A percentile compares a stretch with the other conserved stretches of the same genome.
phyloP scores from a whole-genome alignment of 177 flowering plant genomes.

The Vitis hybrid region DNA sequence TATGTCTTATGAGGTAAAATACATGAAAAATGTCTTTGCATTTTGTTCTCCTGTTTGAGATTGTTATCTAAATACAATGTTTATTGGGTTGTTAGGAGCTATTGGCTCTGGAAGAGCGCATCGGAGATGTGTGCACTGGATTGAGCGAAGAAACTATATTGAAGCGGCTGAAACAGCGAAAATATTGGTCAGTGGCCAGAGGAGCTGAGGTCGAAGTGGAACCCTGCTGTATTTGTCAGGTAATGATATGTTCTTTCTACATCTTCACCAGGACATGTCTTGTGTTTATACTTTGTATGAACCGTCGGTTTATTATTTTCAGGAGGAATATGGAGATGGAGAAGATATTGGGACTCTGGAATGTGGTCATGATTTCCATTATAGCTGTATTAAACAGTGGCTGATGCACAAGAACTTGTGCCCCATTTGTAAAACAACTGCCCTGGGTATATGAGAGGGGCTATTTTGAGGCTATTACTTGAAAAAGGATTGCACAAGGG shows the following conservation, averaged over 20 bases:
- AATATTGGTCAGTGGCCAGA: conserved; percentile 10
- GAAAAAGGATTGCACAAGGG: no score
- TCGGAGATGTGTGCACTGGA: conserved; percentile 80
- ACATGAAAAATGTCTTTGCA: background rate
- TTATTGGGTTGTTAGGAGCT: conserved; percentile 51
- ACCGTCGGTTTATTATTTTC: conserved; percentile 2
- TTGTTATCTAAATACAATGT: conserved; percentile 1
- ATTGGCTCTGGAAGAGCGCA: conserved; percentile 78
- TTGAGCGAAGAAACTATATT: conserved; percentile 59
- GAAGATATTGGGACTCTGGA: conserved; percentile 55
- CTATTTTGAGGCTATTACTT: no score
- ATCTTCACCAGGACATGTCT: background rate
- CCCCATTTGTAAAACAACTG: conserved; percentile 74
- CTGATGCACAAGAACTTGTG: conserved; percentile 59
- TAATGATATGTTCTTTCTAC: conserved; percentile 17
- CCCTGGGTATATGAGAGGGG: conserved; percentile 19
- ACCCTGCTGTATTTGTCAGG: conserved; percentile 86
- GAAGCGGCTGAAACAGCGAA: conserved; percentile 44
- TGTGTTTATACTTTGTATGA: background rate
- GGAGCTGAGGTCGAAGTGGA: conserved; percentile 42
- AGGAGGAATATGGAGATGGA: conserved; percentile 67
- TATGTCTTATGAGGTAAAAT: conserved; percentile 93
- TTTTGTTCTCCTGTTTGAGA: background rate
- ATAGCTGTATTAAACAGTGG: conserved; percentile 62
- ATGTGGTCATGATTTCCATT: conserved; percentile 67